Evolutionary conservation across 257 asterid genomes (phyloP).

Genomic region (Anisodus tanguticus): DNA sequence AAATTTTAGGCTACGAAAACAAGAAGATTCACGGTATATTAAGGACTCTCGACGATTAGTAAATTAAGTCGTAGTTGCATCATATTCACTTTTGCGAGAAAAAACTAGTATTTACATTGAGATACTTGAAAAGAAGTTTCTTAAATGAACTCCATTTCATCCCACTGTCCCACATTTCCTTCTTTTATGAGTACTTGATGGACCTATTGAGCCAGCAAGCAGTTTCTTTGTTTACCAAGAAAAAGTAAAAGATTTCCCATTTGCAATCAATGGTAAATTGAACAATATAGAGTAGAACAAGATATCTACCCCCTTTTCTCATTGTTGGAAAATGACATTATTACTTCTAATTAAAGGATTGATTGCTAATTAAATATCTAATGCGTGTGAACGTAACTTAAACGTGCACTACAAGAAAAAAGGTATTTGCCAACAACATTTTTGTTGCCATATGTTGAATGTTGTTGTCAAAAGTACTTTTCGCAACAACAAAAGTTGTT

Average conservation of each 20-base stretch:
- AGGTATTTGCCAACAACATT: too few species aligned
- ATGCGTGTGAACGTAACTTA: conserved; percentile 22
- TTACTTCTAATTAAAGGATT: neutral
- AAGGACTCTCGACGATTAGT: too few species aligned
- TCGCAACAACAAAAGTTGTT: too few species aligned
- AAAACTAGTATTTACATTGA: too few species aligned
- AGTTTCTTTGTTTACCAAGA: conserved; percentile 20
- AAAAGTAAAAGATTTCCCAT: conserved; percentile 25
- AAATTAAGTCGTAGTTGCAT: too few species aligned
- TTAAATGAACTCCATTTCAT: neutral
- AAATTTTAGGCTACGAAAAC: too few species aligned
- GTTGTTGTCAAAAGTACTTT: too few species aligned
- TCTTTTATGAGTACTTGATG: conserved; percentile 7
- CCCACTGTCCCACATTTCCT: conserved; percentile 10
- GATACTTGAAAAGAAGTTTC: neutral
- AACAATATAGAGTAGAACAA: neutral
- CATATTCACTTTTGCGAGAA: too few species aligned
- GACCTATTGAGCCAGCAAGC: neutral
- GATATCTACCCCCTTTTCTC: neutral
- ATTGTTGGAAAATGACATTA: too few species aligned
- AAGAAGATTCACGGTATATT: too few species aligned
- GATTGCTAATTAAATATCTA: neutral
- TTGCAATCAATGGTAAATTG: conserved; percentile 18
- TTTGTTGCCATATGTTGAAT: too few species aligned
- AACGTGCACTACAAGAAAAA: neutral